Conservation (phyloP, 2,329 filamentous ascomycete genomes). For the Setomelanomma holmii region DNA sequence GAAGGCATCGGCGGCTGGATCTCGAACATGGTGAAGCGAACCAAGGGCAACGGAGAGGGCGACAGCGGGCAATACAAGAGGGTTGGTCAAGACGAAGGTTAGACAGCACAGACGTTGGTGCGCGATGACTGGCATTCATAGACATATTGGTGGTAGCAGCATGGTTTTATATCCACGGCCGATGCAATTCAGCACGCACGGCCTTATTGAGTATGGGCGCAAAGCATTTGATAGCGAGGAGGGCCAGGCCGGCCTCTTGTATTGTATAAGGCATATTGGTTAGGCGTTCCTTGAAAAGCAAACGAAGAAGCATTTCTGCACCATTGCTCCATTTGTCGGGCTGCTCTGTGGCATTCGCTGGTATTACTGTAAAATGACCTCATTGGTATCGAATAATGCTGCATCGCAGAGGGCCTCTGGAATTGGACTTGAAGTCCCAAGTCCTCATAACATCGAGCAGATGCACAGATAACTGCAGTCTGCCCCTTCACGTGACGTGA, state of each 20-base stretch:
- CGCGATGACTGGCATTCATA: constrained; percentile 24
- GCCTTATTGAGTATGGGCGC: constrained; percentile 36
- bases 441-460: neutral
- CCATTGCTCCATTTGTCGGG: too few species aligned
- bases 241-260: constrained; percentile 12
- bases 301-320: constrained; percentile 1
- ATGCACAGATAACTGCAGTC: too few species aligned
- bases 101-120: constrained; percentile 9
- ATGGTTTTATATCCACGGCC: constrained; percentile 36
- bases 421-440: neutral
- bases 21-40: constrained; percentile 67
- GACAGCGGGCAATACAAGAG: constrained; percentile 55
- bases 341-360: too few species aligned
- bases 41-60: constrained; percentile 55
- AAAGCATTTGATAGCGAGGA: constrained; percentile 31
- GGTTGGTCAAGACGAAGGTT: constrained; percentile 52
- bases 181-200: constrained; percentile 19
- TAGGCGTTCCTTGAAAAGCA: constrained; percentile 10
- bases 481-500: constrained; percentile 3
- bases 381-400: too few species aligned
- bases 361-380: too few species aligned
- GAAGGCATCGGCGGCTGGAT: constrained; percentile 75
- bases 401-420: too few species aligned
- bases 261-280: constrained; percentile 19
- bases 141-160: constrained; percentile 24